Conservation (phyloP, 768 basidiomycete species). For the Termitomyces sp. region DNA sequence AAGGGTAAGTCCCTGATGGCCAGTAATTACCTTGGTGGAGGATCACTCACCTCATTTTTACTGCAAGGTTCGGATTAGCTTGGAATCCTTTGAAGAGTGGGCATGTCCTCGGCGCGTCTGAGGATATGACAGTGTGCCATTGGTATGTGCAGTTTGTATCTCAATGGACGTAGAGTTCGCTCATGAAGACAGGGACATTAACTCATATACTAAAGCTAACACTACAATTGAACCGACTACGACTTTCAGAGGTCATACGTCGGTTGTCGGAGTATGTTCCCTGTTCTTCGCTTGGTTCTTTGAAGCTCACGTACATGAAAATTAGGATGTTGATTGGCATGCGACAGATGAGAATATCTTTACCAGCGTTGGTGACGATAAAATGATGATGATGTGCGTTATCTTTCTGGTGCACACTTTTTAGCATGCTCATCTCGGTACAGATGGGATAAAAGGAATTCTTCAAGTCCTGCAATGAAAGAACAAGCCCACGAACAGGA, state of each 20-base stretch:
- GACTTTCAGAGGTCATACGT: slow-evolving; percentile 83
- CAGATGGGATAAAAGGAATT: slow-evolving; percentile 91
- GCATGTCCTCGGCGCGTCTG: slow-evolving; percentile 85
- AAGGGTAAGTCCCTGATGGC: slow-evolving; percentile 63
- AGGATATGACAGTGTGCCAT: slow-evolving; percentile 93
- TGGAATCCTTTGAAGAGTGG: slow-evolving; percentile 88
- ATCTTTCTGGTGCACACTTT: not conserved
- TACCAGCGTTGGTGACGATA: slow-evolving; percentile 95
- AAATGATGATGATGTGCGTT: slow-evolving; percentile 85
- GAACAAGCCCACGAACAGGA: slow-evolving; percentile 88
- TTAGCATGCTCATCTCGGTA: not conserved
- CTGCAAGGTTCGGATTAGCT: slow-evolving; percentile 77
- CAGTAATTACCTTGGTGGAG: not conserved
- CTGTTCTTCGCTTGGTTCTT: not conserved
- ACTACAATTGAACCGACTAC: slow-evolving; percentile 78
- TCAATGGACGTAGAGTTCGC: slow-evolving; percentile 1
- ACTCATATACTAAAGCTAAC: slow-evolving; percentile 78
- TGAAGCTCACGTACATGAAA: not conserved
- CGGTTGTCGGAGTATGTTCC: slow-evolving; percentile 80
- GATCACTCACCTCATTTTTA: slow-evolving; percentile 9
- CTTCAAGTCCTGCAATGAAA: slow-evolving; percentile 61
- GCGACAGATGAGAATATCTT: slow-evolving; percentile 75
- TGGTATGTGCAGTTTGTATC: slow-evolving; percentile 49
- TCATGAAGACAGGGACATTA: slow-evolving; percentile 72
- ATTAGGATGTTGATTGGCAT: slow-evolving; percentile 96